A percentile compares a stretch with the other conserved stretches of the same genome.
These are phyloP conservation scores for Exserohilum rostratum DNA, from an alignment of 2,329 filamentous ascomycete species.

Conservation along the genomic window DNA sequence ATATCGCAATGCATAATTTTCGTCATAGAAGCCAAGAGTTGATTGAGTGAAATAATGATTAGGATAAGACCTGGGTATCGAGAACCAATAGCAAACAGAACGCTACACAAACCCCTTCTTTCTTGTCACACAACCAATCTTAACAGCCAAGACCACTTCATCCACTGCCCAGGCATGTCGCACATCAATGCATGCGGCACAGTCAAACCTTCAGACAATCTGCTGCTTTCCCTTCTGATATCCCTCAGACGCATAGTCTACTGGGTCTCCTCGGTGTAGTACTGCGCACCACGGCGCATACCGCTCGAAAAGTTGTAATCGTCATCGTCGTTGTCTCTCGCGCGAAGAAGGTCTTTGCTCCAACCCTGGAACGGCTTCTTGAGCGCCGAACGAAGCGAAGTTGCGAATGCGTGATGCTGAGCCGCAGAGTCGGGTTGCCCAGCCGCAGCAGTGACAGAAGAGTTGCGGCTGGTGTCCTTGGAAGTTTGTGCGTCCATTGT, in stretches of 20 bases:
- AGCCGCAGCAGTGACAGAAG: slow-evolving; percentile 8
- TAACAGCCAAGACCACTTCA: not conserved
- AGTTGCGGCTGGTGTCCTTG: slow-evolving; percentile 7
- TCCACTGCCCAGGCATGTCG: not conserved
- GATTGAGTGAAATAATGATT: not conserved
- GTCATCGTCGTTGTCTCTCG: slow-evolving; percentile 42
- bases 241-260: not conserved
- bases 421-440: not conserved
- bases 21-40: not conserved
- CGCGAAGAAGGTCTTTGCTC: slow-evolving; percentile 41
- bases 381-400: slow-evolving; percentile 26
- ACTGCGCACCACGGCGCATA: slow-evolving; percentile 23
- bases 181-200: not conserved
- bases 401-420: slow-evolving; percentile 8
- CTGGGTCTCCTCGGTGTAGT: slow-evolving; percentile 9
- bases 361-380: slow-evolving; percentile 47
- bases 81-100: not conserved
- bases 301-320: slow-evolving; percentile 46
- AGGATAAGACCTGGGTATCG: not conserved
- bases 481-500: slow-evolving; percentile 12
- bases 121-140: not conserved
- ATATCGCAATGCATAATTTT: not conserved
- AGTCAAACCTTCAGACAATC: not conserved
- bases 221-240: not conserved
- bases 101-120: not conserved